Evolutionary conservation across 192 early-diverging fungal genomes (phyloP).

Genomic region (Backusella australiensis): DNA sequence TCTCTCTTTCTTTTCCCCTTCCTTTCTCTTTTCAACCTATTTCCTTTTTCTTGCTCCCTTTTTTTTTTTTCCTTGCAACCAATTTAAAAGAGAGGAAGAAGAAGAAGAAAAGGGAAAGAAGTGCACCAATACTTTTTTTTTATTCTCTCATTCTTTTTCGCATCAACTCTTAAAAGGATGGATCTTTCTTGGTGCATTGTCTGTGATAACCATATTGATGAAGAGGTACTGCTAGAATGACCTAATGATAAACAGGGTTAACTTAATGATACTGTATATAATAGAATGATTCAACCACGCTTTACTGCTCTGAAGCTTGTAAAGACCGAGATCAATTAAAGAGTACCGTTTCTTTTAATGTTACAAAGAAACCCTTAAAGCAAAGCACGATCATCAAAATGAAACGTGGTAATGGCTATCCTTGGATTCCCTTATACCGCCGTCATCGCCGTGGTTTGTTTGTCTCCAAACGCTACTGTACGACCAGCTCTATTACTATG

Average conservation of each 20-base stretch:
- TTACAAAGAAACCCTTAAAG: background rate
- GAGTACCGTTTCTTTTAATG: background rate
- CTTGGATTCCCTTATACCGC: constrained; percentile 25
- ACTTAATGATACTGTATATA: background rate
- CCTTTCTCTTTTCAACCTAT: background rate
- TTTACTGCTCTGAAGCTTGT: constrained; percentile 26
- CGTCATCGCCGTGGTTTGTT: constrained; percentile 17
- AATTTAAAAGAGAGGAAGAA: background rate
- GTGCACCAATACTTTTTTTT: background rate
- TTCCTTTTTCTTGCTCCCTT: background rate
- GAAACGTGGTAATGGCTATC: constrained; percentile 16
- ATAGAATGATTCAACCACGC: constrained; percentile 11
- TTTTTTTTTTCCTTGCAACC: background rate
- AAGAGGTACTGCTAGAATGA: background rate
- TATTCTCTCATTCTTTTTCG: background rate
- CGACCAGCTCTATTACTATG: background rate
- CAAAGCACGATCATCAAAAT: constrained; percentile 3
- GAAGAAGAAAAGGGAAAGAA: background rate
- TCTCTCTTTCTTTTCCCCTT: background rate
- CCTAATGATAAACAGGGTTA: background rate
- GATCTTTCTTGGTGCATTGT: constrained; percentile 41
- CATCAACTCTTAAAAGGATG: constrained; percentile 10
- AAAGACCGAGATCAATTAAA: constrained; percentile 12
- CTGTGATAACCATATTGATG: constrained; percentile 32
- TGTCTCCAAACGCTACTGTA: background rate